Base-by-base conservation (phyloP, 345 rosid genomes). In the Populus pruinosa region DNA sequence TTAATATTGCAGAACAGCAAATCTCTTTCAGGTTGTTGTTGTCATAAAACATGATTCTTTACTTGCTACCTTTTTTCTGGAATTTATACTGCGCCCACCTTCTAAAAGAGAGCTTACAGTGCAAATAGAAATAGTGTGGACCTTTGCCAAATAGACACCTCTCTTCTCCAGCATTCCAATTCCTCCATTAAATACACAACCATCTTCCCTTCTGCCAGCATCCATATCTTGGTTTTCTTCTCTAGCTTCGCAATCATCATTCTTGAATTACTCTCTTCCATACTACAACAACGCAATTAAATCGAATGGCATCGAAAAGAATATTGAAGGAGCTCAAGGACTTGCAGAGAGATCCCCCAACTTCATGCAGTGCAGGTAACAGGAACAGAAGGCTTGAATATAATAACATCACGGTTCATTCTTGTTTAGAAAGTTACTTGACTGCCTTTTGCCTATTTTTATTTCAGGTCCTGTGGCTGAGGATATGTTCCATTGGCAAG, bases 401-500 rank as follows among this genome's bases (percentile, higher is more conserved):
- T 33, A 5, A 25, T 20, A 71, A 56, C 56, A 70, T 27, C 38
- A 47, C 5, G 61, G 44, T 64, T 33, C 43, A 14, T 62, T 43
- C 8, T 67, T 66, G 41, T 35, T 12, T 21, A 27, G 53, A 67
- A 75, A 20, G 73, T 33, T 75, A 13, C 3, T 21, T 16, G 13
- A 33, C 53, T 14, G 14, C 17, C 36, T 18, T 16, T 17, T 44
- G 5, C 33, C 12, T 18, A 20, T 21, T 72, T 41, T 17, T 12
- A 14, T 63, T 71, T 31, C 77, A 89, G 91, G 90, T 76, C 92
- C 94, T 67, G 88, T 81, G 21, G 90, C 87, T 75, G 90, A 89
- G 82, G 91, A 90, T 72, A 87, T 89, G 89, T 90, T 89, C 76
- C 90, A 87, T 18, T 90, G 94, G 94, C 92, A 90, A 85, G 94